phyloP scores from a whole-genome alignment of 1,284 basidiomycete species.

The Boletellus deceptivus region DNA sequence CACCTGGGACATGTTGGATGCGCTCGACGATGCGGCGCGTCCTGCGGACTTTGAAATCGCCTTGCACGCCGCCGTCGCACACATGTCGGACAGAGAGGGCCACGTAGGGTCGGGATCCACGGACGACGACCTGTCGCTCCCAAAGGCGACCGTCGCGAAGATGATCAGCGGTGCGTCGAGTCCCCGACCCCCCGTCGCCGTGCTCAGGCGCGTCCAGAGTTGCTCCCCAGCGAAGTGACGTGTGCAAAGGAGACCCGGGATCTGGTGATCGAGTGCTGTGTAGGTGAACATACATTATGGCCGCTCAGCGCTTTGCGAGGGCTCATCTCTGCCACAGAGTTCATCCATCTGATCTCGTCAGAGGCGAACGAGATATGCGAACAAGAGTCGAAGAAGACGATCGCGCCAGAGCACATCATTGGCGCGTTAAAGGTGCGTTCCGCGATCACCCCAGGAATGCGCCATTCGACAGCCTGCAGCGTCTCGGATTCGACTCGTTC shows the following conservation, averaged over 20 bases:
- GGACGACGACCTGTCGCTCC: slow-evolving; percentile 92
- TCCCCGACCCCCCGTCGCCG: not conserved
- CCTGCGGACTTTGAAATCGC: slow-evolving; percentile 55
- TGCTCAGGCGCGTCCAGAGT: slow-evolving; percentile 50
- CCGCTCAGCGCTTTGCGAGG: slow-evolving; percentile 4
- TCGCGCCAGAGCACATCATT: slow-evolving; percentile 97
- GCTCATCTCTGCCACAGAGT: slow-evolving; percentile 61
- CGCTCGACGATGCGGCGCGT: not conserved
- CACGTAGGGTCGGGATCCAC: slow-evolving; percentile 54
- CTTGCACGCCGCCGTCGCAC: not conserved
- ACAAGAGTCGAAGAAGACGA: slow-evolving; percentile 98
- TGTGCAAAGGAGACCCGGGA: slow-evolving; percentile 97
- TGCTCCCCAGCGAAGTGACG: slow-evolving; percentile 85
- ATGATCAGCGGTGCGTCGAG: slow-evolving; percentile 79
- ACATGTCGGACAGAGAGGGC: slow-evolving; percentile 86
- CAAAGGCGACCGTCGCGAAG: slow-evolving; percentile 97
- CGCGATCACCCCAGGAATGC: not conserved
- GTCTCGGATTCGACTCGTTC: slow-evolving; percentile 88
- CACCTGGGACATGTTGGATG: slow-evolving; percentile 42
- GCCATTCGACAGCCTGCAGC: slow-evolving; percentile 41
- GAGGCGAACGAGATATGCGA: slow-evolving; percentile 99
- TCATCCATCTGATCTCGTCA: slow-evolving; percentile 96
- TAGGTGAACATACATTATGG: slow-evolving; percentile 65
- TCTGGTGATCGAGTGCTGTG: slow-evolving; percentile 96
- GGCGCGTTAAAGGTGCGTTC: slow-evolving; percentile 80